Evolutionary conservation across 257 asterid genomes (phyloP).

Genomic region (Henckelia pumila): DNA sequence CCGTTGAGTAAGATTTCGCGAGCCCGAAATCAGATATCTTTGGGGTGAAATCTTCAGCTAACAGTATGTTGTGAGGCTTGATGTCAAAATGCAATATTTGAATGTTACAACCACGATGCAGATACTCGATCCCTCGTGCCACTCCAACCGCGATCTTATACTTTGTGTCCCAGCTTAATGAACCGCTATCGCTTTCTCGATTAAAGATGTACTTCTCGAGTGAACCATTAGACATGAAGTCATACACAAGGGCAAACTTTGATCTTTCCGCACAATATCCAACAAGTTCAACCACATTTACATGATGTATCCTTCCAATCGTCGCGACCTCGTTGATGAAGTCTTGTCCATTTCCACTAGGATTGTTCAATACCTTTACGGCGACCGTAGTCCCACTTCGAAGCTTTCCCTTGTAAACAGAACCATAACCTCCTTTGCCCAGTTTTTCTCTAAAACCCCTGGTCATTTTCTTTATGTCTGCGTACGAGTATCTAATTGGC

Average conservation of each 20-base stretch:
- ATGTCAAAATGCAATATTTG: conserved; percentile 19
- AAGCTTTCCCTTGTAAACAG: conserved; percentile 4
- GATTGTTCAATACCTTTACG: conserved; percentile 16
- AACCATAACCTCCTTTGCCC: conserved; percentile 28
- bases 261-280: too few relatives aligned
- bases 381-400: conserved; percentile 23
- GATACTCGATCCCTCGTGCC: conserved; percentile 25
- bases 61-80: not conserved
- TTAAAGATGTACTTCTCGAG: conserved; percentile 22
- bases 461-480: conserved; percentile 14
- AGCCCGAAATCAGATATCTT: not conserved
- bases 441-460: conserved; percentile 23
- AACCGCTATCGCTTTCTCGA: not conserved
- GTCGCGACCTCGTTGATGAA: conserved; percentile 26
- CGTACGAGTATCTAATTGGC: conserved; percentile 25
- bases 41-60: not conserved
- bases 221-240: conserved; percentile 29
- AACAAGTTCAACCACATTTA: too few relatives aligned
- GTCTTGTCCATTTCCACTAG: conserved; percentile 17
- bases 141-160: conserved; percentile 27
- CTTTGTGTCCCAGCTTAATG: conserved; percentile 20
- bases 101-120: too few relatives aligned
- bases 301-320: not conserved
- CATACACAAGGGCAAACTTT: conserved; percentile 22
- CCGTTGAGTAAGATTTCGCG: not conserved